Base-by-base conservation (phyloP, 169 alveolate genomes). In the Plasmodium gallinaceum region DNA sequence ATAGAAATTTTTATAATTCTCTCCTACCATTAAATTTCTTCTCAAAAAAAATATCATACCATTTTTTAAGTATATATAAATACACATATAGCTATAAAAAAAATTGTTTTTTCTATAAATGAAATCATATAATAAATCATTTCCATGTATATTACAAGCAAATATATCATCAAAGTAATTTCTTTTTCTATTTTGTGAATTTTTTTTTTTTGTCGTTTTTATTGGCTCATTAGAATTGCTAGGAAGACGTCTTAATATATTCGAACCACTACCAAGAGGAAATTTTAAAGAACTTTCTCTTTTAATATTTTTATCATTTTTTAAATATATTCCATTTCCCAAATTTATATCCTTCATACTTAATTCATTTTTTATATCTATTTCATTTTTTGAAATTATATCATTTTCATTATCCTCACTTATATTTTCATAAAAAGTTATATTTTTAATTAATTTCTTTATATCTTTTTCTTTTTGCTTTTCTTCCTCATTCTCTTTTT, bases 11-110 rank as follows among this genome's bases (percentile, higher is more conserved):
- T 26, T 61, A 12, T 32, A 3, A 5, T 16, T 46, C n/a, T 37
- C 70, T 5, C 14, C 20, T 4, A 7, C 52, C 66, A 78, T 64
- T 69, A 78, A 51, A 24, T 78, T 78, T 16, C 78, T 78, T 32
- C 89, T 26, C 5, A 78, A 10, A n/a, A 78, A 37, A 18, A 46
- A 78, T 32, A 78, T 65, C 75, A 48, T 65, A 12, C 89, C 89
- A 65, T 78, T 78, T 45, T 78, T 78, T 6, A 78, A 58, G 24
- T 26, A 78, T 16, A 78, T 57, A 78, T 51, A 65, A 24, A 78
- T 65, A 18, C 78, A 78, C 89, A 78, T 65, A 43, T 78, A 78
- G 26, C 89, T 78, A 58, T 78, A 78, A 22, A 48, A 57, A 43
- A 78, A 78, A 20, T 22, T 7, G 10, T 42, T 52, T 69, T 51